Evolutionary conservation across 306 rosid genomes (phyloP).

Genomic region (Fagus crenata): DNA sequence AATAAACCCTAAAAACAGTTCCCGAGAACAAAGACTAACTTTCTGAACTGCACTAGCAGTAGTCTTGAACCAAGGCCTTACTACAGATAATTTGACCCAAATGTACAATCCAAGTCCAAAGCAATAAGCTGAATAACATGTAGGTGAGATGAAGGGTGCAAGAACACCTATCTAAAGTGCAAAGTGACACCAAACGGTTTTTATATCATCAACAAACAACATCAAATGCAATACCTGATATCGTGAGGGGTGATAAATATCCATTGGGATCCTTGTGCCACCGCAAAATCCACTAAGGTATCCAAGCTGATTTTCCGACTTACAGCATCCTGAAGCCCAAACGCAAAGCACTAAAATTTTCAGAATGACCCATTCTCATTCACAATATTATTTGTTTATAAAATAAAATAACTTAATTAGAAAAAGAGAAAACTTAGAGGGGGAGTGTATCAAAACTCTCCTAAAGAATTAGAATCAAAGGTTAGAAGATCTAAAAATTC

Average conservation of each 20-base stretch:
- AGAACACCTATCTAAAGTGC: neutral
- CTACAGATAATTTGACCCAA: neutral
- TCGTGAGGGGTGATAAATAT: constrained; percentile 92
- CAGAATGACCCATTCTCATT: neutral
- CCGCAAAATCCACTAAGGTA: constrained; percentile 79
- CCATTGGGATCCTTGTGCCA: constrained; percentile 93
- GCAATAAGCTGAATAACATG: neutral
- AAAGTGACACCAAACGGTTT: neutral
- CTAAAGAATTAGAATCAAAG: neutral
- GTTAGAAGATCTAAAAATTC: neutral
- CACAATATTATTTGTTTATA: neutral
- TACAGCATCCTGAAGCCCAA: constrained; percentile 75
- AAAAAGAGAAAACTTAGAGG: neutral
- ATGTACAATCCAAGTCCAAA: neutral
- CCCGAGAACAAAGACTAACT: neutral
- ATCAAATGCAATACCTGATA: constrained; percentile 56
- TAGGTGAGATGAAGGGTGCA: neutral
- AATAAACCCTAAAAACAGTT: too few relatives aligned
- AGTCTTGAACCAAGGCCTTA: neutral
- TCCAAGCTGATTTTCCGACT: constrained; percentile 93
- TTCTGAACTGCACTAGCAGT: neutral
- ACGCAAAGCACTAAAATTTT: constrained; percentile 13
- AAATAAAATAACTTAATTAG: neutral
- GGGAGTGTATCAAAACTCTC: neutral
- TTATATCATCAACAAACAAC: neutral